Percentiles rank a stretch among this genome's conserved stretches.
Evolutionary conservation across 208 protist species (phyloP).

Genomic region (Spongospora subterranea): DNA sequence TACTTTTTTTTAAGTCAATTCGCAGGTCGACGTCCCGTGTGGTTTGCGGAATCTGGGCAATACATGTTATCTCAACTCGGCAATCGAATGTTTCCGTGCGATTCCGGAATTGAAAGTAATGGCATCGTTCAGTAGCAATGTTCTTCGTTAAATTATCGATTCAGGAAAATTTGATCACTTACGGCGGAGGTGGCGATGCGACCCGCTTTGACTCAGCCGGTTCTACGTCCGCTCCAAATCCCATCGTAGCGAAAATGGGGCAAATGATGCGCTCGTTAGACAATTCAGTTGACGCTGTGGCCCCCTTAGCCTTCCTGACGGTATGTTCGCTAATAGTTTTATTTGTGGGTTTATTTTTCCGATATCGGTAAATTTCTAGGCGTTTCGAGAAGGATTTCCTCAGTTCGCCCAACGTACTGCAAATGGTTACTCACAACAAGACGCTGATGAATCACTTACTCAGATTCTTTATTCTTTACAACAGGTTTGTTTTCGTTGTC

Average conservation of each 20-base stretch:
- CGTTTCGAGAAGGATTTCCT: slow-evolving; percentile 56
- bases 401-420: slow-evolving; percentile 53
- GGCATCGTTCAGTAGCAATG: neutral
- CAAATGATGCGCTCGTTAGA: slow-evolving; percentile 57
- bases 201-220: neutral
- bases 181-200: neutral
- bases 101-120: slow-evolving; percentile 57
- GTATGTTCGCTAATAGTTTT: neutral
- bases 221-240: neutral
- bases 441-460: slow-evolving; percentile 59
- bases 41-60: slow-evolving; percentile 59
- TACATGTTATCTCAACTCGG: slow-evolving; percentile 61
- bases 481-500: neutral
- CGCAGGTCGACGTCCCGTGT: slow-evolving; percentile 38
- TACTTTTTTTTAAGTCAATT: neutral
- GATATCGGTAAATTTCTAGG: neutral
- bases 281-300: slow-evolving; percentile 15
- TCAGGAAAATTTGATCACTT: slow-evolving; percentile 34
- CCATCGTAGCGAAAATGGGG: slow-evolving; percentile 30
- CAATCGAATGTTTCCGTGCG: slow-evolving; percentile 57
- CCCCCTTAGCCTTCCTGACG: slow-evolving; percentile 46
- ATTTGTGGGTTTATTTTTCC: neutral
- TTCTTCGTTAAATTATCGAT: neutral
- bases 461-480: slow-evolving; percentile 2
- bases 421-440: slow-evolving; percentile 57